Base-by-base conservation (phyloP, 2,329 filamentous ascomycete genomes). In the Xylariaceae sp. region DNA sequence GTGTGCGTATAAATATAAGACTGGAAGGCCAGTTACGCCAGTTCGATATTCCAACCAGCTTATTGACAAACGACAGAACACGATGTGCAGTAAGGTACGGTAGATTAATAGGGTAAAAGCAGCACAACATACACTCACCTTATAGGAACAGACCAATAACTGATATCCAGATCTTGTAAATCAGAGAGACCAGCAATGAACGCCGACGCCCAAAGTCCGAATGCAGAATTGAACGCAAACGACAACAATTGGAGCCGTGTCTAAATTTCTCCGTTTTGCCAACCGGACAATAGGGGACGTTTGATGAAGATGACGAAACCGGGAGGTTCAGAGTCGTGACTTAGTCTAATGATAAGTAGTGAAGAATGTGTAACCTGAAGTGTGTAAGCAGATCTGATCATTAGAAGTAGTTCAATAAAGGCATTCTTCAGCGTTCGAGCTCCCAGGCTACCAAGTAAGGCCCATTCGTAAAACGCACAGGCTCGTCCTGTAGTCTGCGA, bases 121-220 rank as follows among this genome's bases (percentile, higher is more conserved):
- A n/a, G n/a, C n/a, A n/a, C n/a, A 9, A 20, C n/a, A 36, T 26
- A 13, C 40, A 47, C 62, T 59, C 18, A 65, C 63, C 60, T 60
- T 46, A 50, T 39, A 45, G 58, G 59, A 61, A 61, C 45, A 50
- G 60, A 63, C 53, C 60, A 61, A 62, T 46, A 52, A 61, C 59
- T 61, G 58, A 65, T 69, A 68, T 70, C 63, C 64, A 66, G 66
- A 66, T 64, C 56, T 57, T 61, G 50, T 59, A 64, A 67, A 64
- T 64, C 59, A 64, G 64, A 67, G 53, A 55, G 64, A 66, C 59
- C 58, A 63, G 63, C 62, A 65, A 65, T 63, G 55, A 70, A 71
- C 67, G 65, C 67, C 68, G 63, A 70, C 67, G 67, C 66, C 67
- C 63, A 58, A 57, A 56, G 55, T 62, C 59, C 53, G 63, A 61